Percentiles rank a stretch among this genome's conserved stretches.
Conservation (phyloP, 495 filamentous ascomycete species). For the Talaromyces proteolyticus region DNA sequence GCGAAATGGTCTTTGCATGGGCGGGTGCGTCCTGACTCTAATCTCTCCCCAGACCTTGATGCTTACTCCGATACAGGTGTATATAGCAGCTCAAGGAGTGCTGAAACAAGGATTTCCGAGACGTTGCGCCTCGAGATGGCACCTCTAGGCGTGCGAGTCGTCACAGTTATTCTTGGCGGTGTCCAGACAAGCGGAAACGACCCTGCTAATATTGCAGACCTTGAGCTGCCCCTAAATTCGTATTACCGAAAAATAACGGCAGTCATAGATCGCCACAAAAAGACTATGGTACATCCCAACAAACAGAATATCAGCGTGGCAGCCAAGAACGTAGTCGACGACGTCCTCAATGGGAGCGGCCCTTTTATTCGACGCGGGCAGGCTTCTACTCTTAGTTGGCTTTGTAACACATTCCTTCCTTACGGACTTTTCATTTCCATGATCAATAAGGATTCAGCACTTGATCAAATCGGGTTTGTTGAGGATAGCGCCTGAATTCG, state of each 20-base stretch:
- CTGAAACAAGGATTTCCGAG: conserved; percentile 16
- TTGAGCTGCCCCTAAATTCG: conserved; percentile 11
- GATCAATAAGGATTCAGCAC: background rate
- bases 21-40: conserved; percentile 12
- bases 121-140: conserved; percentile 26
- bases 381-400: conserved; percentile 16
- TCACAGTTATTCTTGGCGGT: conserved; percentile 14
- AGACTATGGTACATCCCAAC: conserved; percentile 12
- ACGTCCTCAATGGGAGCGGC: conserved; percentile 10
- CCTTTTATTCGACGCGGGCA: conserved; percentile 13
- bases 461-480: background rate
- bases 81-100: conserved; percentile 24
- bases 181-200: conserved; percentile 14
- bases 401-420: conserved; percentile 14
- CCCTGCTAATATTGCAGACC: conserved; percentile 12
- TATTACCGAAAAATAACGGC: conserved; percentile 12
- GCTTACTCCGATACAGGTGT: conserved; percentile 9
- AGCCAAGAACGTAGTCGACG: conserved; percentile 14
- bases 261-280: conserved; percentile 15
- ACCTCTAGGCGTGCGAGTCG: conserved; percentile 25
- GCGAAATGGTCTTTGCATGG: conserved; percentile 17
- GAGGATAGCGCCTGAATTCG: background rate
- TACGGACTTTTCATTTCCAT: background rate
- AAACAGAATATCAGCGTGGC: conserved; percentile 13
- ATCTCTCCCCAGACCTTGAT: background rate